A percentile compares a stretch with the other conserved stretches of the same genome.
phyloP scores from a whole-genome alignment of 2,329 filamentous ascomycete genomes.

The Ceratocystis papillata region DNA sequence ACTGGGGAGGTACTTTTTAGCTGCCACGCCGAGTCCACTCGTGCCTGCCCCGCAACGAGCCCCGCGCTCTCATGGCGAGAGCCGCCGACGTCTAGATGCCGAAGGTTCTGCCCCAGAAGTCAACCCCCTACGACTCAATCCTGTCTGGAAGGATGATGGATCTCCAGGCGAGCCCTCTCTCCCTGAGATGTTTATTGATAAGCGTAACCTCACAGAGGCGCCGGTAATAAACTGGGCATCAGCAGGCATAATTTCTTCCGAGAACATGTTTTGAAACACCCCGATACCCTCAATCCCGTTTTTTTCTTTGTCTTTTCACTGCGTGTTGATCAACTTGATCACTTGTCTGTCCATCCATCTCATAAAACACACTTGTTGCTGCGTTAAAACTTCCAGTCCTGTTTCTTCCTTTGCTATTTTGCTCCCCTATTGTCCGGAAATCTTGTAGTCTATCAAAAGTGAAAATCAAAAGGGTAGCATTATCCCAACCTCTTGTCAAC shows the following conservation, averaged over 20 bases:
- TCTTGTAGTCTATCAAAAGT: neutral
- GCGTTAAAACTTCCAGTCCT: neutral
- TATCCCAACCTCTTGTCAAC: too few species aligned
- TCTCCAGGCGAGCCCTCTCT: slow-evolving; percentile 10
- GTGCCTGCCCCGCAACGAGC: slow-evolving; percentile 13
- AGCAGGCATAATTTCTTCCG: neutral
- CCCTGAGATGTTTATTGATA: neutral
- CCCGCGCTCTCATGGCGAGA: slow-evolving; percentile 5
- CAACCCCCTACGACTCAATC: slow-evolving; percentile 20
- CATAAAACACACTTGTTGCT: neutral
- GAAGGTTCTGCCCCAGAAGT: neutral
- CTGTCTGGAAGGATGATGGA: slow-evolving; percentile 22
- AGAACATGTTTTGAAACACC: slow-evolving; percentile 4
- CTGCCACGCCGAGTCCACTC: neutral
- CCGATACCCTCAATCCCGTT: neutral
- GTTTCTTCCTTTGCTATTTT: neutral
- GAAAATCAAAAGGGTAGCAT: too few species aligned
- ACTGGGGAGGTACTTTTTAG: neutral
- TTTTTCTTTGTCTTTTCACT: neutral
- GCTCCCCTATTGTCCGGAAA: neutral
- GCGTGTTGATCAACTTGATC: neutral
- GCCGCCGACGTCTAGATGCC: neutral
- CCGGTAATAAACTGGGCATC: slow-evolving; percentile 10
- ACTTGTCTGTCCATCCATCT: neutral
- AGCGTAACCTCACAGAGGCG: slow-evolving; percentile 9